Conservation (phyloP, 129 eudicot genomes). For the Tagetes patula region DNA sequence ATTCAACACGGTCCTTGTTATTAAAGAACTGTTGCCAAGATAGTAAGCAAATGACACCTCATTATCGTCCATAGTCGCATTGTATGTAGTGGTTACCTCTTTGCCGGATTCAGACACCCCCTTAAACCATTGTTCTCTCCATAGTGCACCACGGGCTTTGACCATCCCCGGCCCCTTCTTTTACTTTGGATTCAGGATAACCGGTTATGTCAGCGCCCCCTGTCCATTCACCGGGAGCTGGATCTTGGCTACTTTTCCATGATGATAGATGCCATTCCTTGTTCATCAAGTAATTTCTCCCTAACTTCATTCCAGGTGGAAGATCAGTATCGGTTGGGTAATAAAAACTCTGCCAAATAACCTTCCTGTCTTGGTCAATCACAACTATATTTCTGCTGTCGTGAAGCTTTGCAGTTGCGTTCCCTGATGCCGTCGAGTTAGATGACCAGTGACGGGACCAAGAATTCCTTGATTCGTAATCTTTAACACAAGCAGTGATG, state of each 20-base stretch:
- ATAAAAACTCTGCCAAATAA: background rate
- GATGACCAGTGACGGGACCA: background rate
- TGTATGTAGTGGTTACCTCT: no score
- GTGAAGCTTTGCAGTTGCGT: background rate
- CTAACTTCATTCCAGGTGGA: background rate
- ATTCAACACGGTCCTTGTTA: no score
- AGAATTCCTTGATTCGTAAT: background rate
- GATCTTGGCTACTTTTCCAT: background rate
- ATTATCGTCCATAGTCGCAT: no score
- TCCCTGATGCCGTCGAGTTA: background rate
- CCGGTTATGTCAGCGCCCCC: background rate
- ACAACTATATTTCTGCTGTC: background rate
- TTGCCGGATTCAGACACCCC: no score
- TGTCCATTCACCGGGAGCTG: background rate
- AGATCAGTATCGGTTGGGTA: background rate
- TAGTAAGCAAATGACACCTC: no score
- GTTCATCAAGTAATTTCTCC: background rate
- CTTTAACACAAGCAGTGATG: background rate
- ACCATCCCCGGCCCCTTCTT: no score
- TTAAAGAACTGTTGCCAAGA: no score
- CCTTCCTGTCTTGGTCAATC: background rate
- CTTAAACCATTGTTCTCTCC: no score
- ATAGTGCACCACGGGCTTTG: no score
- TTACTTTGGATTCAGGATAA: background rate
- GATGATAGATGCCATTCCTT: background rate